Evolutionary conservation across 495 filamentous ascomycete species (phyloP).

Genomic region (Diplogelasinospora grovesii): DNA sequence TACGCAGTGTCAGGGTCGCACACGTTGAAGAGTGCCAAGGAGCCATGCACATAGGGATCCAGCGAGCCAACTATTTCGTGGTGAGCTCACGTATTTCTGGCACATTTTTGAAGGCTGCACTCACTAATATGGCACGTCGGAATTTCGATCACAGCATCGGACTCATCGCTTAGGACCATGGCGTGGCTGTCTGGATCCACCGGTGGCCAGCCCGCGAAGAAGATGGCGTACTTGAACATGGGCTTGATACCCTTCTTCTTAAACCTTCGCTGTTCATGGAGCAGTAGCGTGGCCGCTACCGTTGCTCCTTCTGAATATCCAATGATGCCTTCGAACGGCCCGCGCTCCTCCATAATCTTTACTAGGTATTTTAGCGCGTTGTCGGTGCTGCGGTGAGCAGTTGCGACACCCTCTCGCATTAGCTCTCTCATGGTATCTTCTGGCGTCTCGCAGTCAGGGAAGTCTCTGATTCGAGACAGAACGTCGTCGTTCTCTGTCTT

Average conservation of each 20-base stretch:
- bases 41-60: slow-evolving; percentile 51
- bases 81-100: neutral
- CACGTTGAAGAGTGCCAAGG: slow-evolving; percentile 52
- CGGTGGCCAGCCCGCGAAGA: slow-evolving; percentile 54
- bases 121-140: slow-evolving; percentile 53
- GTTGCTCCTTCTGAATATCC: slow-evolving; percentile 59
- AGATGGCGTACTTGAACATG: slow-evolving; percentile 50
- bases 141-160: slow-evolving; percentile 44
- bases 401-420: slow-evolving; percentile 41
- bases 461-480: slow-evolving; percentile 43
- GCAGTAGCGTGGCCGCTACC: slow-evolving; percentile 48
- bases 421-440: slow-evolving; percentile 47
- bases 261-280: slow-evolving; percentile 44
- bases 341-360: slow-evolving; percentile 44
- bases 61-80: slow-evolving; percentile 41
- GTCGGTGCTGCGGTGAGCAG: slow-evolving; percentile 34
- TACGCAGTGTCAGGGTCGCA: slow-evolving; percentile 51
- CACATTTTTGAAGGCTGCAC: slow-evolving; percentile 5
- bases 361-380: slow-evolving; percentile 38
- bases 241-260: slow-evolving; percentile 39
- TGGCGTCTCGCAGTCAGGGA: slow-evolving; percentile 39
- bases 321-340: slow-evolving; percentile 48
- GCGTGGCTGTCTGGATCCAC: slow-evolving; percentile 39
- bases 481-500: slow-evolving; percentile 38
- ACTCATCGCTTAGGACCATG: slow-evolving; percentile 47